Evolutionary conservation across 1,284 basidiomycete species (phyloP).

Genomic region (Exobasidium cylindrosporum): DNA sequence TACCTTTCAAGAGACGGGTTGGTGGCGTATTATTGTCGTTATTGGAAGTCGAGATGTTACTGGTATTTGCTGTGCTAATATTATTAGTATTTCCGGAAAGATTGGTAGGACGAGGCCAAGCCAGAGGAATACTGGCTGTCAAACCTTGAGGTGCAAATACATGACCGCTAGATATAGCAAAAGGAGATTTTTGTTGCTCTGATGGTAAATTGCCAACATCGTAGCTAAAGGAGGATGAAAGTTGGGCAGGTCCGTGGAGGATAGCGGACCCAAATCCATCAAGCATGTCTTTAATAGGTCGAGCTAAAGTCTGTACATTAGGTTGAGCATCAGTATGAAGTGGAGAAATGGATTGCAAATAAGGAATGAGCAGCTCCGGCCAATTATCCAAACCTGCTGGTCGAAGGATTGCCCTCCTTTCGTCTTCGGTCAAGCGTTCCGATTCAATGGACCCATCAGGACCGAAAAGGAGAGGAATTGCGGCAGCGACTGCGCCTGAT

Average conservation of each 20-base stretch:
- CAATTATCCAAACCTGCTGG: constrained; percentile 7
- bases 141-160: neutral
- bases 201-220: neutral
- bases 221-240: neutral
- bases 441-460: constrained; percentile 12
- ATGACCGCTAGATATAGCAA: constrained; percentile 11
- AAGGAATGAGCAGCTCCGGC: constrained; percentile 6
- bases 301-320: neutral
- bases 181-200: constrained; percentile 4
- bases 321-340: constrained; percentile 6
- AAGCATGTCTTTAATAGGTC: neutral
- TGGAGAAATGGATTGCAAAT: constrained; percentile 1
- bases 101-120: constrained; percentile 7
- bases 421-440: constrained; percentile 4
- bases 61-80: neutral
- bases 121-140: neutral
- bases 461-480: neutral
- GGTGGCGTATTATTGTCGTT: neutral
- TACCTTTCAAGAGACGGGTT: neutral
- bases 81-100: neutral
- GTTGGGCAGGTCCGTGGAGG: neutral
- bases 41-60: neutral
- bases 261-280: constrained; percentile 1
- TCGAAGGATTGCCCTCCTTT: constrained; percentile 3
- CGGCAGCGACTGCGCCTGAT: constrained; percentile 3